Conservation (phyloP, 1,284 basidiomycete genomes). For the Ceratobasidium sp. region DNA sequence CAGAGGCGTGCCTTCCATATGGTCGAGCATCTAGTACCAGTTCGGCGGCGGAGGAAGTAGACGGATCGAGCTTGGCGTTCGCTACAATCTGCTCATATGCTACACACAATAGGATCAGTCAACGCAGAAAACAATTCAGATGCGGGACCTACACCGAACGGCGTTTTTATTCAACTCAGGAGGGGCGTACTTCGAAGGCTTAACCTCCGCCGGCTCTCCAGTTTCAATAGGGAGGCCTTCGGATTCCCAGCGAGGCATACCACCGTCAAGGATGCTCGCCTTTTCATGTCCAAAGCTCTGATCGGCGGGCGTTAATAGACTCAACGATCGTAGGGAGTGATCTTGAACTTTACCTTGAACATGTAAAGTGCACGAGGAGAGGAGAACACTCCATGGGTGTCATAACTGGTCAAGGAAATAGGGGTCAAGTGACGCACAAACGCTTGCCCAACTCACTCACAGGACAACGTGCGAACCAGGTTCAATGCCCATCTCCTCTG, state of each 20-base stretch:
- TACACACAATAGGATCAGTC: constrained; percentile 56
- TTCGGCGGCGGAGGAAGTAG: constrained; percentile 66
- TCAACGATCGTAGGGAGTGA: not conserved
- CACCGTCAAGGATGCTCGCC: constrained; percentile 90
- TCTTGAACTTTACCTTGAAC: constrained; percentile 70
- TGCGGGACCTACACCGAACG: constrained; percentile 70
- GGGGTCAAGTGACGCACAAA: constrained; percentile 25
- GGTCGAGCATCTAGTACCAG: constrained; percentile 92
- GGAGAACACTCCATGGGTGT: constrained; percentile 88
- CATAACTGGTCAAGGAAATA: constrained; percentile 73
- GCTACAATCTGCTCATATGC: constrained; percentile 87
- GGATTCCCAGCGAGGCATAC: constrained; percentile 85
- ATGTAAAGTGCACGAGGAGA: constrained; percentile 92
- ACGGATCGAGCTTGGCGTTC: constrained; percentile 71
- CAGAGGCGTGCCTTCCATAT: constrained; percentile 71
- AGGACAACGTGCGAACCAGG: constrained; percentile 86
- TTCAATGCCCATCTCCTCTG: constrained; percentile 81
- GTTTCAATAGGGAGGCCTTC: constrained; percentile 76
- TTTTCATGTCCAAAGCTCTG: constrained; percentile 84
- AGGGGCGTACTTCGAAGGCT: constrained; percentile 60
- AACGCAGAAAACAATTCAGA: constrained; percentile 40
- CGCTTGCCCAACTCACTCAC: constrained; percentile 57
- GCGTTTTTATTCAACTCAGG: constrained; percentile 66
- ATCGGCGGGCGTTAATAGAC: not conserved
- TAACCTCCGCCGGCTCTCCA: constrained; percentile 54